These are phyloP conservation scores for Mrakia gelida DNA, from an alignment of 768 basidiomycete species.

Conservation along the genomic window DNA sequence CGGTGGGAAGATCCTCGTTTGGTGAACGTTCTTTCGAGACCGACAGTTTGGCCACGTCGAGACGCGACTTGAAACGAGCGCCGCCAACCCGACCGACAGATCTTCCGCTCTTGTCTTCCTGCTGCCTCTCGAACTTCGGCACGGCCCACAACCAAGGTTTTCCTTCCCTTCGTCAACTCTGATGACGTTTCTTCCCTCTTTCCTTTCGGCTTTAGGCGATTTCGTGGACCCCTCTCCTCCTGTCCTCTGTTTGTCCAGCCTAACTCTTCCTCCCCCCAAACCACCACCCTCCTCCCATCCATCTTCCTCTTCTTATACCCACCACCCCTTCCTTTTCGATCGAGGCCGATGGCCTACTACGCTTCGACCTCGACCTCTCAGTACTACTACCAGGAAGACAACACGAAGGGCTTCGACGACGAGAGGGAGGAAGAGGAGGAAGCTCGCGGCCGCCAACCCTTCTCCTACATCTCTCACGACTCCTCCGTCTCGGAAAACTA, in stretches of 20 bases:
- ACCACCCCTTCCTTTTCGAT: neutral
- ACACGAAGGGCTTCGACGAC: neutral
- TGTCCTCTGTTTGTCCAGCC: neutral
- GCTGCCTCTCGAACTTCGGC: no score
- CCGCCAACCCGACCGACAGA: no score
- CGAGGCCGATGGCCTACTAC: conserved; percentile 5
- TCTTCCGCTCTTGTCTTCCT: no score
- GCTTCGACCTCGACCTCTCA: neutral
- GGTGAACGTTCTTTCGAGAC: no score
- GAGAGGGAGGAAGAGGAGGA: neutral
- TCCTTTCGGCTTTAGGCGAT: no score
- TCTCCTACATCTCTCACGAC: neutral
- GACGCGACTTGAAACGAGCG: no score
- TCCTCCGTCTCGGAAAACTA: neutral
- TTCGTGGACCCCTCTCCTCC: no score
- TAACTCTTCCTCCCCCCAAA: neutral
- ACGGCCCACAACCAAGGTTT: no score
- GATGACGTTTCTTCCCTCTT: no score
- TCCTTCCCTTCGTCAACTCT: no score
- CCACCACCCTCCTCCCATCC: neutral
- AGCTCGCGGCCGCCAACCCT: neutral
- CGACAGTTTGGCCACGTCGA: no score
- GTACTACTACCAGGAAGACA: neutral
- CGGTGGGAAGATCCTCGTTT: no score
- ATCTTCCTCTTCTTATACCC: neutral